Percentiles rank a stretch among this genome's conserved stretches.
phyloP scores from a whole-genome alignment of 2,329 filamentous ascomycete species.

The Aspergillus luchuensis region DNA sequence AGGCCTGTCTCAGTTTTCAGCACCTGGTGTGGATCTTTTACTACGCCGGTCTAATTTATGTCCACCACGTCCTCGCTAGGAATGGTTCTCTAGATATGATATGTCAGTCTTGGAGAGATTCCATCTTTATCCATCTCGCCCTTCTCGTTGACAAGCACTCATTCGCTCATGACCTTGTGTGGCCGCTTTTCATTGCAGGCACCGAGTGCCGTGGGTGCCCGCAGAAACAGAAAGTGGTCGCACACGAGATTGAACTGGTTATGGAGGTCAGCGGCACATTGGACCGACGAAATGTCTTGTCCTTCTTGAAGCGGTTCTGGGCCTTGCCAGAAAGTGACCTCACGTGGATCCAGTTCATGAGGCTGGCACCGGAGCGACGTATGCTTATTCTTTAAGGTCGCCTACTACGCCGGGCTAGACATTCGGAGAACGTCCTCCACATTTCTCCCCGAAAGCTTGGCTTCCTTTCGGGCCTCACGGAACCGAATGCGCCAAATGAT shows the following conservation, averaged over 20 bases:
- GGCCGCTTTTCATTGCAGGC: constrained; percentile 32
- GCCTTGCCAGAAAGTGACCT: neutral
- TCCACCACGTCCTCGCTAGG: constrained; percentile 22
- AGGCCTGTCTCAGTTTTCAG: constrained; percentile 21
- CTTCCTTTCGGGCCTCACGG: neutral
- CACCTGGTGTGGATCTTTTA: constrained; percentile 29
- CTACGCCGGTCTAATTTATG: constrained; percentile 30
- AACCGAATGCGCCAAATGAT: neutral
- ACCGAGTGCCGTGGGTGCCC: constrained; percentile 21
- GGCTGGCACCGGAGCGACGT: constrained; percentile 3
- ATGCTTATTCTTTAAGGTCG: constrained; percentile 10
- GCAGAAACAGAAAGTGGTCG: constrained; percentile 7
- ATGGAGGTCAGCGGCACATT: constrained; percentile 15
- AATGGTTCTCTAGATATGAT: constrained; percentile 3
- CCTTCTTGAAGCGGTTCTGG: constrained; percentile 16
- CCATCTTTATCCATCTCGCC: constrained; percentile 14
- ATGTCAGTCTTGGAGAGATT: constrained; percentile 6
- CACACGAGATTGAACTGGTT: constrained; percentile 11
- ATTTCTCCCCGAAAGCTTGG: neutral
- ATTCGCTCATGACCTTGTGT: constrained; percentile 31
- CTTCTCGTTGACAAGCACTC: constrained; percentile 11
- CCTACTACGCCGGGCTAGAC: constrained; percentile 7
- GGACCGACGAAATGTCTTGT: constrained; percentile 17
- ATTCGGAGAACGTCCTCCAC: neutral
- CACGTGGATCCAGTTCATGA: constrained; percentile 22